Conservation (phyloP, 176 grass and related monocot genomes). For the Hyparrhenia diplandra region DNA sequence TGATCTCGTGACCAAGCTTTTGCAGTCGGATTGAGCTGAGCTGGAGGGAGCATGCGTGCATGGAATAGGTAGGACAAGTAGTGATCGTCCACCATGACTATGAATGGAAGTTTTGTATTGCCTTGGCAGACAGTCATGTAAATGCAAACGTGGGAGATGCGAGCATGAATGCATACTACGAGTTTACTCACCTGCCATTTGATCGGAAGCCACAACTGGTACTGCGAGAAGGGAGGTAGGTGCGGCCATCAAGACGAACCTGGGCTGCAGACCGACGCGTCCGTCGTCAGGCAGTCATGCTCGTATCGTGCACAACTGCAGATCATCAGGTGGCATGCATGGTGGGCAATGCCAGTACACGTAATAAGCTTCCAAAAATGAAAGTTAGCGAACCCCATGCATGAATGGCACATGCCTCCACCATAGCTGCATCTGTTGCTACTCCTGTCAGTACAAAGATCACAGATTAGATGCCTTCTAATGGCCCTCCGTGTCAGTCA, state of each 20-base stretch:
- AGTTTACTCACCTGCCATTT: neutral
- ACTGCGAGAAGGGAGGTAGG: too few relatives aligned
- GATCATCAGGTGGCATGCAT: neutral
- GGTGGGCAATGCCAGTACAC: neutral
- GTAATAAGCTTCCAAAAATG: neutral
- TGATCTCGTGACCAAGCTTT: neutral
- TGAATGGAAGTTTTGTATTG: neutral
- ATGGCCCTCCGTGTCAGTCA: neutral
- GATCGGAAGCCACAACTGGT: too few relatives aligned
- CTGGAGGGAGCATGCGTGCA: neutral
- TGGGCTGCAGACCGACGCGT: neutral
- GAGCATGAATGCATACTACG: slow-evolving; percentile 22
- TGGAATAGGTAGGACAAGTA: neutral
- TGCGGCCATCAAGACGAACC: too few relatives aligned
- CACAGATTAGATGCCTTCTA: neutral
- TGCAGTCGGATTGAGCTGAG: neutral
- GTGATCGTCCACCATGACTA: neutral
- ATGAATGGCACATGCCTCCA: neutral
- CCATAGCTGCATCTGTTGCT: neutral
- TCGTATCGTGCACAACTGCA: neutral
- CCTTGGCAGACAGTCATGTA: neutral
- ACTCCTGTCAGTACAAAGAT: neutral
- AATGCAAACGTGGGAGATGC: slow-evolving; percentile 12
- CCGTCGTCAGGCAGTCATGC: neutral
- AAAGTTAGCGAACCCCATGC: neutral